phyloP scores from a whole-genome alignment of 2,329 filamentous ascomycete species.

The Penicillium polonicum region DNA sequence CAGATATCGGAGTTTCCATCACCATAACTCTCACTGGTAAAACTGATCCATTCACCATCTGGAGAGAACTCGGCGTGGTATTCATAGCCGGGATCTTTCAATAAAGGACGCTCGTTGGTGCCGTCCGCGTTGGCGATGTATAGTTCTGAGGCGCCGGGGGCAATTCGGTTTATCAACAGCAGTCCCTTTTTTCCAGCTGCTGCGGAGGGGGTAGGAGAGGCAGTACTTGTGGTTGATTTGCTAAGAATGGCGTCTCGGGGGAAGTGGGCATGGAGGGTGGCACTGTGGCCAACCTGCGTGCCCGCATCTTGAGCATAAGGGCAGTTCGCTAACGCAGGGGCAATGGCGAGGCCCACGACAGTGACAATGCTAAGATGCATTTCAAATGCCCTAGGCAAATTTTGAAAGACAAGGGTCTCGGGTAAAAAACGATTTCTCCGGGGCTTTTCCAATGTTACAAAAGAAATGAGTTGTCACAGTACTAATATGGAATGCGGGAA shows the following conservation, averaged over 20 bases:
- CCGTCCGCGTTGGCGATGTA: slow-evolving; percentile 44
- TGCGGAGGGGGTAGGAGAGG: not conserved
- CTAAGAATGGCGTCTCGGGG: not conserved
- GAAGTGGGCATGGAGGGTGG: not conserved
- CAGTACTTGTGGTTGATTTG: too few relatives aligned
- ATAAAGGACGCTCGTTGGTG: slow-evolving; percentile 37
- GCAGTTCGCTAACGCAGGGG: not conserved
- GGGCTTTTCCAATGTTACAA: not conserved
- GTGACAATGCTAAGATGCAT: not conserved
- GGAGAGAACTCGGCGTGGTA: slow-evolving; percentile 44
- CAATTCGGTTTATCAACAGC: slow-evolving; percentile 40
- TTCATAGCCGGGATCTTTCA: slow-evolving; percentile 37
- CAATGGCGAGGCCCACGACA: not conserved
- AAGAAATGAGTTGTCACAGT: not conserved
- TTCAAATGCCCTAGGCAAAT: not conserved
- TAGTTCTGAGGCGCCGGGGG: slow-evolving; percentile 25
- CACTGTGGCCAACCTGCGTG: not conserved
- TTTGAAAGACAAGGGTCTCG: not conserved
- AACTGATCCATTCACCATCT: slow-evolving; percentile 42
- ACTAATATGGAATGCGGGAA: not conserved
- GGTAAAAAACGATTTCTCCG: too few relatives aligned
- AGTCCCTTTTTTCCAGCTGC: slow-evolving; percentile 20
- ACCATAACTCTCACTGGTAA: slow-evolving; percentile 42
- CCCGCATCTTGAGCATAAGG: not conserved
- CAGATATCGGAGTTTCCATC: slow-evolving; percentile 47